Percentiles rank a stretch among this genome's conserved stretches.
phyloP scores from a whole-genome alignment of 2,329 filamentous ascomycete species.

The Podosphaera xanthii region DNA sequence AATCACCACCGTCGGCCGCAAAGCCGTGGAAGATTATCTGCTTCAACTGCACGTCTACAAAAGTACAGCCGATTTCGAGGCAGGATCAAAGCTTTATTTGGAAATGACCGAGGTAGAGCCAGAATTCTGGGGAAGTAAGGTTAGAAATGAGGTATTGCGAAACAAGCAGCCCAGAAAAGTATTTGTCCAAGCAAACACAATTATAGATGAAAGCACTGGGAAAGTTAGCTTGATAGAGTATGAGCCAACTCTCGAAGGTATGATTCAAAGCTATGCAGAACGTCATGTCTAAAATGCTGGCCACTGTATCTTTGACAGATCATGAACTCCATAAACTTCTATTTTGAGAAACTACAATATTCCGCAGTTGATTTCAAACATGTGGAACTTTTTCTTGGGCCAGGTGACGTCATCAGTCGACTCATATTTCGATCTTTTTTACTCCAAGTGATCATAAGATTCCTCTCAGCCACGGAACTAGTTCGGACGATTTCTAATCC shows the following conservation, averaged over 20 bases:
- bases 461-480: too few species aligned
- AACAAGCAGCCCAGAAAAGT: slow-evolving; percentile 73
- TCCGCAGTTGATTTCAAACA: too few species aligned
- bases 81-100: slow-evolving; percentile 59
- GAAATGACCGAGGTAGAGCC: slow-evolving; percentile 62
- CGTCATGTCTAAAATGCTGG: slow-evolving; percentile 16
- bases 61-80: slow-evolving; percentile 60
- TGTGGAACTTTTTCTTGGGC: too few species aligned
- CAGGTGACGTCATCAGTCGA: too few species aligned
- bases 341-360: too few species aligned
- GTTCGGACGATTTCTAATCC: too few species aligned
- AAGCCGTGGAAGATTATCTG: slow-evolving; percentile 63
- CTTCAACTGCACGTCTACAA: slow-evolving; percentile 90
- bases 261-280: slow-evolving; percentile 66
- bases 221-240: slow-evolving; percentile 67
- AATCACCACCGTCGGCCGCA: slow-evolving; percentile 62
- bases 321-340: too few species aligned
- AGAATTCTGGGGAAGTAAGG: slow-evolving; percentile 62
- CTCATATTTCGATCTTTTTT: too few species aligned
- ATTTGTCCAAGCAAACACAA: slow-evolving; percentile 85
- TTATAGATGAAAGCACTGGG: slow-evolving; percentile 41
- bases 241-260: slow-evolving; percentile 54
- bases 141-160: slow-evolving; percentile 50
- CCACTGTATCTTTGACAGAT: too few species aligned
- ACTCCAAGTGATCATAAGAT: too few species aligned